Percentiles rank a stretch among this genome's conserved stretches.
Conservation (phyloP, 345 rosid species). For the Gossypium longicalyx region DNA sequence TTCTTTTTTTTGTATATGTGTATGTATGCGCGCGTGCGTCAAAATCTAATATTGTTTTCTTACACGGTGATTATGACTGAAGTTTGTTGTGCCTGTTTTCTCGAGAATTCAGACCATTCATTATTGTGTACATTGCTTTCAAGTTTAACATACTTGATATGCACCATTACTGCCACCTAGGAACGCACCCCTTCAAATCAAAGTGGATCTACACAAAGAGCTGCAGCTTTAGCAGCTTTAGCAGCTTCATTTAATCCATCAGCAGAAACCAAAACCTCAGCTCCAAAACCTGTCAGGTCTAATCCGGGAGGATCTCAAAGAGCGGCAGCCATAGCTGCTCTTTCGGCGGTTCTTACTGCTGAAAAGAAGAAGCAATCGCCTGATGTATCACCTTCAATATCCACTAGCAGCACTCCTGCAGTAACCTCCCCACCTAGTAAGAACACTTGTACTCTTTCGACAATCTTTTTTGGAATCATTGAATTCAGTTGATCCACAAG, state of each 20-base stretch:
- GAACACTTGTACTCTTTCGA: constrained; percentile 14
- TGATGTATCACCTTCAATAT: constrained; percentile 55
- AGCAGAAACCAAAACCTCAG: constrained; percentile 40
- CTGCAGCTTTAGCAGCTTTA: constrained; percentile 95
- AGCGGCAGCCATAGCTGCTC: constrained; percentile 96
- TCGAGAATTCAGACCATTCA: no score
- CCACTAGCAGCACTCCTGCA: constrained; percentile 33
- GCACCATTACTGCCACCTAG: constrained; percentile 17
- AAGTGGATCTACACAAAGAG: constrained; percentile 81
- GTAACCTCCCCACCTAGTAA: constrained; percentile 46
- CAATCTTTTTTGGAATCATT: neutral
- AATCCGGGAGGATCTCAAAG: constrained; percentile 61
- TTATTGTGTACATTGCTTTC: no score
- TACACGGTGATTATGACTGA: no score
- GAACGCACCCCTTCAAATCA: constrained; percentile 64
- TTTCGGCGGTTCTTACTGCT: constrained; percentile 78
- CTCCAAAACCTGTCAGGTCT: constrained; percentile 31
- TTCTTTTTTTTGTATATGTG: neutral
- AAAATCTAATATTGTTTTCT: neutral
- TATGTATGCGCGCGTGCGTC: neutral
- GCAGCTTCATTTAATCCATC: constrained; percentile 69
- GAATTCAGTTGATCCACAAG: neutral
- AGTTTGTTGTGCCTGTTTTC: neutral
- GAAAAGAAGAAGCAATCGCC: constrained; percentile 62
- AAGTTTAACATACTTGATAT: neutral